phyloP scores from a whole-genome alignment of 257 asterid species.

The Gentiana macrophylla region DNA sequence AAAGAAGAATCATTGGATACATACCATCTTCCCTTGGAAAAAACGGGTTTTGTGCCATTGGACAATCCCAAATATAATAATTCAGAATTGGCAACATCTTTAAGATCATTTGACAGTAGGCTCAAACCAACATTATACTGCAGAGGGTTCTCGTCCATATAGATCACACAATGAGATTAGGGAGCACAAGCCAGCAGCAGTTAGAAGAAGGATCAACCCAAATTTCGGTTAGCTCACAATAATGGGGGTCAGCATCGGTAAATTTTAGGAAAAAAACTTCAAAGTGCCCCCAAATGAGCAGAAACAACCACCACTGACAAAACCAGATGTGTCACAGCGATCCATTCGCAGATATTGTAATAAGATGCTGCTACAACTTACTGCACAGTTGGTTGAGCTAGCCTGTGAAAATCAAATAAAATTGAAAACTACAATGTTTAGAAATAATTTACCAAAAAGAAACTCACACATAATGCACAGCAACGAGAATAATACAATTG shows the following conservation, averaged over 20 bases:
- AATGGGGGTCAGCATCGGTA: neutral
- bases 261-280: constrained; percentile 7
- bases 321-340: constrained; percentile 52
- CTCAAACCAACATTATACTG: constrained; percentile 18
- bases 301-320: constrained; percentile 51
- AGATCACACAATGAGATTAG: constrained; percentile 14
- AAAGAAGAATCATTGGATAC: constrained; percentile 31
- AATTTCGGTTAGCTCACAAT: no score
- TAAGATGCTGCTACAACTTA: neutral
- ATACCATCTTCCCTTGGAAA: constrained; percentile 28
- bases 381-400: constrained; percentile 17
- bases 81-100: constrained; percentile 16
- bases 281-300: constrained; percentile 10
- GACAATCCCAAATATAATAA: constrained; percentile 16
- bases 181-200: constrained; percentile 11
- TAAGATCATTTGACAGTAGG: constrained; percentile 17
- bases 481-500: no score
- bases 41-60: constrained; percentile 13
- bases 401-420: constrained; percentile 26
- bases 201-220: no score
- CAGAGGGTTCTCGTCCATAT: constrained; percentile 47
- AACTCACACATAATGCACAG: constrained; percentile 3
- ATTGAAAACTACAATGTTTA: neutral
- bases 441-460: constrained; percentile 14
- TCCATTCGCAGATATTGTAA: constrained; percentile 30